A percentile compares a stretch with the other conserved stretches of the same genome.
These are phyloP conservation scores for Hericium rajendrae DNA, from an alignment of 768 basidiomycete genomes.

Conservation along the genomic window DNA sequence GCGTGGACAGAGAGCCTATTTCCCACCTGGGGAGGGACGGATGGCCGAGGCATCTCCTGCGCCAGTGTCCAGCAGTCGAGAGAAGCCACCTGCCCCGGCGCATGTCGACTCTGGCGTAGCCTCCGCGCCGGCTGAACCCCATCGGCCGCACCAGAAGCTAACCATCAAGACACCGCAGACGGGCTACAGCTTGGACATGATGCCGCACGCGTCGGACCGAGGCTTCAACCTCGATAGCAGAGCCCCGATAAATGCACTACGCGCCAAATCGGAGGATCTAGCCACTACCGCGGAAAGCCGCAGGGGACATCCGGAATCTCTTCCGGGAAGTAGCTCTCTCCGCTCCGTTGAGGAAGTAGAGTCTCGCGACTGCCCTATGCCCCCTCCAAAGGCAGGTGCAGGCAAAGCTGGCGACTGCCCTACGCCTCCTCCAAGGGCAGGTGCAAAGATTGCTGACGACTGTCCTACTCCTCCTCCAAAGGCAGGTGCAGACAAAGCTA, in stretches of 20 bases:
- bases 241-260: constrained; percentile 30
- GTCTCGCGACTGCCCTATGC: background rate
- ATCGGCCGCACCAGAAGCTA: constrained; percentile 26
- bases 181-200: constrained; percentile 26
- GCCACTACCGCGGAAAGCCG: background rate
- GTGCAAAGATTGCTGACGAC: background rate
- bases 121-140: constrained; percentile 48
- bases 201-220: background rate
- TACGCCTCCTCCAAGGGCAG: background rate
- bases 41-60: constrained; percentile 36
- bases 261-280: constrained; percentile 6
- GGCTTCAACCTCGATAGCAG: constrained; percentile 30
- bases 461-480: background rate
- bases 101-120: background rate
- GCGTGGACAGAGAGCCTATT: background rate
- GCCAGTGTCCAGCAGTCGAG: constrained; percentile 9
- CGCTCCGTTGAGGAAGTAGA: constrained; percentile 1
- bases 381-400: background rate
- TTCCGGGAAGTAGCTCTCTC: background rate
- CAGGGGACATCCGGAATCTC: background rate
- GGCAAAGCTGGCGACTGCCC: background rate
- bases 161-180: constrained; percentile 18
- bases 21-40: constrained; percentile 29
- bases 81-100: background rate
- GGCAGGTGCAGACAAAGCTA: background rate